These are phyloP conservation scores for Penicillium malachiteum DNA, from an alignment of 495 filamentous ascomycete genomes.

Conservation along the genomic window DNA sequence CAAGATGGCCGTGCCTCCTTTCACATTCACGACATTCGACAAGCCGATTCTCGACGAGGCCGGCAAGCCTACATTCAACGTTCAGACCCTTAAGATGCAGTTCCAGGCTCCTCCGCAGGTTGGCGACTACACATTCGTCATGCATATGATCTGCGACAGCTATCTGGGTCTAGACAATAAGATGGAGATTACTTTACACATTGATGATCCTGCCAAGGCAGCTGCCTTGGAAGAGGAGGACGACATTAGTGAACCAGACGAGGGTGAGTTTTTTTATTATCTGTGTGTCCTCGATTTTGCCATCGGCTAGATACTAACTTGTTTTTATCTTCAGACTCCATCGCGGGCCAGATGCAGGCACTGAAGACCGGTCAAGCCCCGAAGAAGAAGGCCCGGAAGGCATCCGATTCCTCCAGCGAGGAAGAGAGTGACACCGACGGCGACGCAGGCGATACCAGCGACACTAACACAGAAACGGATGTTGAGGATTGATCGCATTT, in stretches of 20 bases:
- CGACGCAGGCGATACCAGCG: slow-evolving; percentile 72
- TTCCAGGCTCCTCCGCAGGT: slow-evolving; percentile 94
- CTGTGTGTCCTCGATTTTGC: neutral
- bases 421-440: slow-evolving; percentile 92
- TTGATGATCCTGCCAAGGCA: slow-evolving; percentile 89
- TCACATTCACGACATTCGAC: slow-evolving; percentile 86
- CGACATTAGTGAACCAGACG: slow-evolving; percentile 96
- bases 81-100: slow-evolving; percentile 96
- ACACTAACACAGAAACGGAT: slow-evolving; percentile 78
- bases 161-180: slow-evolving; percentile 91
- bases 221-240: slow-evolving; percentile 73
- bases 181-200: slow-evolving; percentile 79
- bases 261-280: slow-evolving; percentile 61
- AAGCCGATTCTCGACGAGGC: slow-evolving; percentile 72
- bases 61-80: slow-evolving; percentile 80
- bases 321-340: slow-evolving; percentile 67
- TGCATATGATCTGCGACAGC: slow-evolving; percentile 89
- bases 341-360: slow-evolving; percentile 92
- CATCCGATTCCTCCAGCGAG: slow-evolving; percentile 64
- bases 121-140: slow-evolving; percentile 86
- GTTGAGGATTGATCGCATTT: slow-evolving; percentile 49
- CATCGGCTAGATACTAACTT: slow-evolving; percentile 22
- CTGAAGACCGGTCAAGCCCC: slow-evolving; percentile 69
- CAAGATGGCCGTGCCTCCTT: slow-evolving; percentile 92
- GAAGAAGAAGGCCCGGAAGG: slow-evolving; percentile 57